These are phyloP conservation scores for Coelastrella sp. DNA, from an alignment of 139 green algal species.

Conservation along the genomic window DNA sequence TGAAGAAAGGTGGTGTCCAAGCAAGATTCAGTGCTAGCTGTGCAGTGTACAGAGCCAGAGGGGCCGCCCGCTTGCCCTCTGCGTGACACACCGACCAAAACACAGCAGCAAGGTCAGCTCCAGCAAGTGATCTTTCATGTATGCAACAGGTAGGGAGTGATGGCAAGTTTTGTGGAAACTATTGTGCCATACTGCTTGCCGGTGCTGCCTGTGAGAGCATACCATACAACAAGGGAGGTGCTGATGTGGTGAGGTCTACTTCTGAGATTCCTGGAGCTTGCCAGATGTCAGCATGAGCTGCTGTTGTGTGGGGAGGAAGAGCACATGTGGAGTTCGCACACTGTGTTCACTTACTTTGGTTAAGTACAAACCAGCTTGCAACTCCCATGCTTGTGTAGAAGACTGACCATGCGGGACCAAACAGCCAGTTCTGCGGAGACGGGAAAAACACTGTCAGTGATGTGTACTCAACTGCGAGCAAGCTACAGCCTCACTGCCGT, in stretches of 20 bases:
- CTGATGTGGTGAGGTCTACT: too few relatives aligned
- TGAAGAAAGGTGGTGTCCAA: slow-evolving; percentile 74
- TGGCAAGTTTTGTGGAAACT: too few relatives aligned
- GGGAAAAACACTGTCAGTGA: not conserved
- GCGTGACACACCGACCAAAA: not conserved
- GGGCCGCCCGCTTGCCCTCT: slow-evolving; percentile 23
- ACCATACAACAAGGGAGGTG: too few relatives aligned
- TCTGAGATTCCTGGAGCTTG: too few relatives aligned
- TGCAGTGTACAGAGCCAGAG: slow-evolving; percentile 55
- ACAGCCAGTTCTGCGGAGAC: slow-evolving; percentile 62
- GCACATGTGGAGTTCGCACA: too few relatives aligned
- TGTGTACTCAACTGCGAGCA: too few relatives aligned
- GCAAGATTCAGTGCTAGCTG: slow-evolving; percentile 69
- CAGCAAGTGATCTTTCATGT: too few relatives aligned
- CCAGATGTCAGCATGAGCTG: not conserved
- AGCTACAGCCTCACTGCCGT: too few relatives aligned
- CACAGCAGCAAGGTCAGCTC: not conserved
- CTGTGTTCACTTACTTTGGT: slow-evolving; percentile 25
- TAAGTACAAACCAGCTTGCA: slow-evolving; percentile 51
- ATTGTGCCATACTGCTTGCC: too few relatives aligned
- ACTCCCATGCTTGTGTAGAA: slow-evolving; percentile 71
- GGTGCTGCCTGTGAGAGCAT: too few relatives aligned
- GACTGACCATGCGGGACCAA: slow-evolving; percentile 64
- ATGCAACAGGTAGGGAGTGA: too few relatives aligned
- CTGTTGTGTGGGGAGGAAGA: not conserved